phyloP scores from a whole-genome alignment of 2,329 filamentous ascomycete species.

The Fusarium subtropicale region DNA sequence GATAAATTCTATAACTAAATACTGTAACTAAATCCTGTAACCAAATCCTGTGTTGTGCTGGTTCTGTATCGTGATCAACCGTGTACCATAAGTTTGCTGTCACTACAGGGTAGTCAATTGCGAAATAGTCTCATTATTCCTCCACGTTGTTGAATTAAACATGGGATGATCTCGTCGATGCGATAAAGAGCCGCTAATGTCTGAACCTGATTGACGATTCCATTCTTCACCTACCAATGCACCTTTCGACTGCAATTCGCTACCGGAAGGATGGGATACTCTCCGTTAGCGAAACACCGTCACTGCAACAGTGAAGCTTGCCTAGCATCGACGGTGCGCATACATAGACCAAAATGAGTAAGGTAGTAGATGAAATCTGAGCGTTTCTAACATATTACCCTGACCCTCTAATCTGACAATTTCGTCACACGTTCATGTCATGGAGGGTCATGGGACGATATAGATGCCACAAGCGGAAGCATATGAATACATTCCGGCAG shows the following conservation, averaged over 20 bases:
- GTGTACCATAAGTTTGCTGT: too few relatives aligned
- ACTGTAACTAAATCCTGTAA: rapidly evolving
- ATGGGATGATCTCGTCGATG: background rate
- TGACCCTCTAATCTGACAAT: rapidly evolving
- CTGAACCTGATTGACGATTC: too few relatives aligned
- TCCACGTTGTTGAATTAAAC: background rate
- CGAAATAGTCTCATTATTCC: rapidly evolving
- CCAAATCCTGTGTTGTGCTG: too few relatives aligned
- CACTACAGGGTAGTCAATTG: background rate
- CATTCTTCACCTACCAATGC: rapidly evolving
- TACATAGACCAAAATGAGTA: background rate
- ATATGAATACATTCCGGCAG: background rate
- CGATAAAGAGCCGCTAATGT: background rate
- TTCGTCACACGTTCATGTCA: background rate
- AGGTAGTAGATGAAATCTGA: background rate
- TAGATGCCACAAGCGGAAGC: background rate
- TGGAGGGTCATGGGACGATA: background rate
- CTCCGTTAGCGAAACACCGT: background rate
- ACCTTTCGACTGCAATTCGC: too few relatives aligned
- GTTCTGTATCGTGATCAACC: too few relatives aligned
- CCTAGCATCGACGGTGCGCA: background rate
- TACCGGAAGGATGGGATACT: background rate
- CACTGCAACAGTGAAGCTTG: rapidly evolving
- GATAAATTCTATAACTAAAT: too few relatives aligned
- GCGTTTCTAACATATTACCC: background rate